Evolutionary conservation across 106 monocot species (phyloP).

Genomic region (Xerophyta viscosa): DNA sequence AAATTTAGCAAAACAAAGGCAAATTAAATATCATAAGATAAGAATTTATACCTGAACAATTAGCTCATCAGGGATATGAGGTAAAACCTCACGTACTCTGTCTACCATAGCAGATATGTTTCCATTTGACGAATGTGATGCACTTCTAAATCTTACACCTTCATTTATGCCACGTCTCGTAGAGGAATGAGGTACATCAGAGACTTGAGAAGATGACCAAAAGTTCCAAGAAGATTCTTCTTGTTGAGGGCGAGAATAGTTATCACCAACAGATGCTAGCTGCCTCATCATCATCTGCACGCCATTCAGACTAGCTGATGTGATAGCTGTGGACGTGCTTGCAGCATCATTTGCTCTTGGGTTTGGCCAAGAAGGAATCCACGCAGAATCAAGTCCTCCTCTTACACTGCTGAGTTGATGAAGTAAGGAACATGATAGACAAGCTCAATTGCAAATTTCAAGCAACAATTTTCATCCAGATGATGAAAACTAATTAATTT

Average conservation of each 20-base stretch:
- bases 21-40: background rate
- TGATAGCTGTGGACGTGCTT: conserved; percentile 41
- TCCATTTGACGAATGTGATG: conserved; percentile 20
- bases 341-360: conserved; percentile 38
- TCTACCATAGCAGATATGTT: conserved; percentile 59
- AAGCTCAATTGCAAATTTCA: no score
- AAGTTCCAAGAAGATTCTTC: conserved; percentile 59
- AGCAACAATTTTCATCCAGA: no score
- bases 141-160: conserved; percentile 49
- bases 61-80: conserved; percentile 85
- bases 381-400: conserved; percentile 40
- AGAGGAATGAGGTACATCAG: conserved; percentile 23
- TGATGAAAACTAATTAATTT: no score
- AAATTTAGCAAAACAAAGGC: background rate
- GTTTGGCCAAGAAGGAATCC: conserved; percentile 50
- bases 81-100: conserved; percentile 87
- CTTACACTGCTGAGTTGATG: conserved; percentile 31
- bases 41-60: conserved; percentile 67
- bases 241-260: conserved; percentile 36
- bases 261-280: conserved; percentile 65
- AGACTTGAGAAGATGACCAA: conserved; percentile 34
- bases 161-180: conserved; percentile 19
- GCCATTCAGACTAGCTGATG: conserved; percentile 61
- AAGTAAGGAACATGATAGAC: background rate
- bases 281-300: conserved; percentile 99